Evolutionary conservation across 2,329 filamentous ascomycete genomes (phyloP), one percentile per base, ranked within the genome.

Genomic region (Venturia nashicola): DNA sequence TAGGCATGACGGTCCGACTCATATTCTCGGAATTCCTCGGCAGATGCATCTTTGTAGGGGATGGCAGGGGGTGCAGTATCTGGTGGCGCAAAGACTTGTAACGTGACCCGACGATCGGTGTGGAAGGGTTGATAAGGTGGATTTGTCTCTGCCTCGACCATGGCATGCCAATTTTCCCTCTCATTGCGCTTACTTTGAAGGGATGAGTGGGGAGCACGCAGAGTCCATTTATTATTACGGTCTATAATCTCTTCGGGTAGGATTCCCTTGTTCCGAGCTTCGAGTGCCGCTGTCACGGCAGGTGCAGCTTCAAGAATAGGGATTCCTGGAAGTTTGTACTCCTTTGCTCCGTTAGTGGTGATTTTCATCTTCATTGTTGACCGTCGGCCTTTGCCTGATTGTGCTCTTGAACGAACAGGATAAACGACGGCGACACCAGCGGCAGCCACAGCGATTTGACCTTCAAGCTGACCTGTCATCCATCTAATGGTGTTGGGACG

Each of bases 81-180:
- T 36, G 65, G 61, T 43, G 74, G 69, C 3, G 74, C 73, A 71
- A 87, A 89, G 51, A 91, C 82, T 68, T 86, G 89, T 36, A 97
- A 79, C n/a, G 82, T 84, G 55, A 97, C 89, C 3, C 93, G 85
- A 63, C 86, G 84, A 71, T 97, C 92, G 0, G 92, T 94, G 73
- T 97, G 93, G 77, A 97, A 97, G 0, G 94, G 93, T 70, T 96
- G 92, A 70, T 96, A 97, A 2, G 93, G 91, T 5, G 92, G 89
- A 71, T 93, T 97, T 1, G 93, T 96, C 72, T 99, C 94, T 68
- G 96, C 95, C 77, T 97, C 92, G 6, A 90, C 91, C 84, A 92
- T 72, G 77, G 88, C 40, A 32, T 60, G 55, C 63, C 63, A 65
- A 20, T 65, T 63, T 32, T 63, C 61, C 43, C 54, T 54, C 46